Base-by-base conservation (phyloP, 2,329 filamentous ascomycete genomes). In the Paecilomyces fulvus region DNA sequence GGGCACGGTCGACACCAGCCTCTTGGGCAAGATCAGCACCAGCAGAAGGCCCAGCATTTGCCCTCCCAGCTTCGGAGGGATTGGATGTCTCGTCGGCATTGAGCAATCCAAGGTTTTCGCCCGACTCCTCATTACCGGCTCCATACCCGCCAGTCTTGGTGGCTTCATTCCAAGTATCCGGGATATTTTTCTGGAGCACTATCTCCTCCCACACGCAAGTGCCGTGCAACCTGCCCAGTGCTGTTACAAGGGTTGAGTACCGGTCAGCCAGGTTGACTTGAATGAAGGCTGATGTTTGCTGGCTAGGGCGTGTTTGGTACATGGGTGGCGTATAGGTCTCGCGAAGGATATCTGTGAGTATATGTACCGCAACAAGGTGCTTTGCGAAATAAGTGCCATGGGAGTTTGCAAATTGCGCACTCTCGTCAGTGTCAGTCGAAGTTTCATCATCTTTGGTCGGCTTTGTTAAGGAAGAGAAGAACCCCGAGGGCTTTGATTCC, bases 191-290 rank as follows among this genome's bases (percentile, higher is more conserved):
- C 61, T 88, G 82, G 49, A 96, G 77, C 0, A 86, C 77, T 33
- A 92, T 88, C 61, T 95, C 89, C 71, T 99, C 92, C 71, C 86
- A 87, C n/a, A 95, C 80, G 58, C 90, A 88, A 54, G 87, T 86
- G 48, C 88, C 83, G 61, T 96, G 81, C 14, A 99, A 76, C 23
- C 85, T 85, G 3, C 90, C 91, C 31, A 97, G 80, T 25, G 85
- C 84, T 59, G 84, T 82, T 23, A 95, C 81, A 37, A 96, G 76
- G n/a, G 79, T 74, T 49, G 84, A 78, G 68, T 95, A 95, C 69
- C 90, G 86, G 69, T 97, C 92, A 30, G 86, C 90, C 21, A 95
- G 81, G 66, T 95, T 95, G 63, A 95, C 82, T 25, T 84, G 81
- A 55, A 83, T 84, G 65, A 96, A 88, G 10, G 87, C 81, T 30